Evolutionary conservation across 805 yeast genomes (phyloP), one percentile per base, ranked within the genome.

Genomic region (Zygosaccharomyces lentus): DNA sequence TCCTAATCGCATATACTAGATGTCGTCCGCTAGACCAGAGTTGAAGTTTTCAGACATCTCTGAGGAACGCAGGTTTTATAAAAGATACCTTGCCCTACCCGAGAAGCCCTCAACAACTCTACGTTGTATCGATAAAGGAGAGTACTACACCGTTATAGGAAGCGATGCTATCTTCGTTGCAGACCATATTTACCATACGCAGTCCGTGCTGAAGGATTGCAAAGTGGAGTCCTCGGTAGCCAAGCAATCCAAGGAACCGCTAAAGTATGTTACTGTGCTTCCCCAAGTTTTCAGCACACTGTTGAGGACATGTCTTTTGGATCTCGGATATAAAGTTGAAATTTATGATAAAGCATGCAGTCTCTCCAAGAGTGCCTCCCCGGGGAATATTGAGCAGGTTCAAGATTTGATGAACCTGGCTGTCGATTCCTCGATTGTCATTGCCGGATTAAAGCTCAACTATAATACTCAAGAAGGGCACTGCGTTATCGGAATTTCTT

Each of bases 101-200:
- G 66, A 72, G 1, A 76, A 77, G 46, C 74, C 75, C 6, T 61
- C 68, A 1, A 68, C 72, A 34, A 74, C 82, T 0, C 58, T 91
- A 17, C 75, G 96, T 36, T 69, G 88, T n/a, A 83, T 85, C 37
- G 96, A 89, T 61, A 79, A 81, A 49, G 82, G 82, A 37, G 96
- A 87, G 49, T 89, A 87, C 64, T 93, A 82, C 66, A 80, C 86
- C 2, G 82, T 80, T 1, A 72, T 88, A 16, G 81, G 79, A 6
- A 78, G 76, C 2, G 96, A 91, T 63, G 96, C 98, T 3, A 73
- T 74, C 36, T 74, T 80, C 46, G 85, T 88, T 24, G 96, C 97
- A 2, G 95, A 89, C 52, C 71, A 75, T 45, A 81, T 93, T 27
- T 91, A 87, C 68, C 85, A 84, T 54, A 88, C 98, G 0, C 80